Percentiles rank a stretch among this genome's conserved stretches.
Evolutionary conservation across 371 early-diverging fungal species (phyloP).

Genomic region (Mortierella sp.): DNA sequence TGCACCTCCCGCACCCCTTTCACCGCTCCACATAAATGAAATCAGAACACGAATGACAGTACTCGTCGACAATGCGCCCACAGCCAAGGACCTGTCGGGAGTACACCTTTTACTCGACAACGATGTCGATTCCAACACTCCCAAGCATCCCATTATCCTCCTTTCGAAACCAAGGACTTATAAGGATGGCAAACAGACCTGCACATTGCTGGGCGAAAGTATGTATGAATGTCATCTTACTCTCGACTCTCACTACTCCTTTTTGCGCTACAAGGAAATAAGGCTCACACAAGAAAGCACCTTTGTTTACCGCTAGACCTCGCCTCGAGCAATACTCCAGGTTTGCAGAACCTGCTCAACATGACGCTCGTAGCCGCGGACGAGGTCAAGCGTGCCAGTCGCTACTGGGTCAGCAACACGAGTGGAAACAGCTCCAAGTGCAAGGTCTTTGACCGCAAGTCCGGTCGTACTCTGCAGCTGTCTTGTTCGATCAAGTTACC

Average conservation of each 20-base stretch:
- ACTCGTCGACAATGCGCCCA: conserved; percentile 11
- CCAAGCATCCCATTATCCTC: conserved; percentile 29
- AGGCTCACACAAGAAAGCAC: not conserved
- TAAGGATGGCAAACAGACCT: conserved; percentile 15
- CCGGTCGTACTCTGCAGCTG: not conserved
- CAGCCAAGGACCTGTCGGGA: conserved; percentile 20
- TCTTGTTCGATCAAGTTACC: conserved; percentile 19
- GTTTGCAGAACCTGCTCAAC: conserved; percentile 2
- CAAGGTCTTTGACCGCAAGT: conserved; percentile 17
- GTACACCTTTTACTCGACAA: conserved; percentile 44
- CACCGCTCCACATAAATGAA: not conserved
- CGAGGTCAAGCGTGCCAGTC: conserved; percentile 12
- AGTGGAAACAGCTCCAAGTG: conserved; percentile 2
- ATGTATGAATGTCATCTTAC: too few species aligned
- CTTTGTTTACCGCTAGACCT: not conserved
- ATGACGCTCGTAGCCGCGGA: conserved; percentile 22
- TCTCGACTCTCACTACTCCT: too few species aligned
- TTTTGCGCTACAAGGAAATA: too few species aligned
- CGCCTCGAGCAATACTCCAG: not conserved
- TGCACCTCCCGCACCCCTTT: not conserved
- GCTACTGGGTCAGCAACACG: conserved; percentile 19
- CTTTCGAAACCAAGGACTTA: conserved; percentile 28
- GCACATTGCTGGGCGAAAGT: conserved; percentile 30
- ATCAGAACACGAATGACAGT: not conserved
- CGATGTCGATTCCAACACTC: conserved; percentile 31